phyloP scores from a whole-genome alignment of 768 basidiomycete species.

The Suillus subalutaceus region DNA sequence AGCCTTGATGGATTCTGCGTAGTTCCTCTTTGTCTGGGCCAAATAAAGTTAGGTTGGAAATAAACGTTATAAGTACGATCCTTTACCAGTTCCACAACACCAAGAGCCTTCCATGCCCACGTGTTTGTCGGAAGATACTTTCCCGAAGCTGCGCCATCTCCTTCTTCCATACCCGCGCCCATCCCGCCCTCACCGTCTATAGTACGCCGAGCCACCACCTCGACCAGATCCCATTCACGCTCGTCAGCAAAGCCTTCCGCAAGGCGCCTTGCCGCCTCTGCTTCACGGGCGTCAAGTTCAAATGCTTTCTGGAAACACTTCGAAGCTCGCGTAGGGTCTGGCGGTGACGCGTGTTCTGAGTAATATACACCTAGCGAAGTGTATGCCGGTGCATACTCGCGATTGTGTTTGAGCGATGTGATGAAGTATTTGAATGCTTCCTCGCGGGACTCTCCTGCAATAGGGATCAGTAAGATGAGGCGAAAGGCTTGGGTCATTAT shows the following conservation, averaged over 20 bases:
- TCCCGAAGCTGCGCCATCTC: slow-evolving; percentile 41
- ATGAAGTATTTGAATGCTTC: slow-evolving; percentile 83
- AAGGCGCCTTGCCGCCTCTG: slow-evolving; percentile 75
- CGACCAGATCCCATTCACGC: slow-evolving; percentile 93
- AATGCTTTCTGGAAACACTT: slow-evolving; percentile 99
- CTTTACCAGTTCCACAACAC: slow-evolving; percentile 86
- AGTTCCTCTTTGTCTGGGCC: slow-evolving; percentile 68
- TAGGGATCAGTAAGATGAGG: slow-evolving; percentile 11
- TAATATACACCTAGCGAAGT: slow-evolving; percentile 95
- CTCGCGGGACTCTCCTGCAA: slow-evolving; percentile 51
- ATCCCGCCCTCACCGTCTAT: slow-evolving; percentile 92
- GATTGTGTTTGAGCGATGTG: slow-evolving; percentile 69
- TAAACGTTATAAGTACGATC: slow-evolving; percentile 15
- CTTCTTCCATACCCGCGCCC: slow-evolving; percentile 52
- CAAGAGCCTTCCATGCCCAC: slow-evolving; percentile 99
- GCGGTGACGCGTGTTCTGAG: slow-evolving; percentile 64
- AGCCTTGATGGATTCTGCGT: slow-evolving; percentile 73
- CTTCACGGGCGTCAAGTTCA: slow-evolving; percentile 90
- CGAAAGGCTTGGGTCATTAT: not conserved
- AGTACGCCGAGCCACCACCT: slow-evolving; percentile 88
- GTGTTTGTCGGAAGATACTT: slow-evolving; percentile 76
- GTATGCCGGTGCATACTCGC: slow-evolving; percentile 87
- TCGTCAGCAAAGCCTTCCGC: slow-evolving; percentile 92
- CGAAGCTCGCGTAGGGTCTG: slow-evolving; percentile 82
- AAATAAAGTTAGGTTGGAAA: slow-evolving; percentile 4